Conservation (phyloP, 495 filamentous ascomycete species). For the Gamarada debralockiae region DNA sequence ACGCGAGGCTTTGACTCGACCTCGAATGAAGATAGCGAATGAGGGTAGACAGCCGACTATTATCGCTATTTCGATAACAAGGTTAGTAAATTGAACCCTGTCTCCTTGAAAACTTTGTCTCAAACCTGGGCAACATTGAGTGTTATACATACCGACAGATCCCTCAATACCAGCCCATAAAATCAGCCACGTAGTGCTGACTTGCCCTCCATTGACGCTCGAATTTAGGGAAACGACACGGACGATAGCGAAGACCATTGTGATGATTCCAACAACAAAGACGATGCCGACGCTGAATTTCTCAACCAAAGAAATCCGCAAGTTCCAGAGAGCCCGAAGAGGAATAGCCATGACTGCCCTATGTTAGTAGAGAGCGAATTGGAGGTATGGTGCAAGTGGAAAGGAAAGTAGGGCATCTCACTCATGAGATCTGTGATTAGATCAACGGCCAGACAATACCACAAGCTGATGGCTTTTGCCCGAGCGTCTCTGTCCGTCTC, state of each 20-base stretch:
- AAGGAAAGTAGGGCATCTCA: constrained; percentile 13
- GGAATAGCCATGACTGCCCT: constrained; percentile 24
- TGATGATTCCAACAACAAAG: constrained; percentile 23
- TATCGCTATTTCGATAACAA: constrained; percentile 18
- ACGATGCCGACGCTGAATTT: constrained; percentile 23
- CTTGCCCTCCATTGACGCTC: constrained; percentile 15
- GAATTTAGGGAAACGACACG: constrained; percentile 23
- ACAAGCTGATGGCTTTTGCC: constrained; percentile 36
- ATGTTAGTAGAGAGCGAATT: constrained; percentile 10
- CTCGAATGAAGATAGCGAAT: constrained; percentile 24
- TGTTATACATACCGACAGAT: constrained; percentile 9
- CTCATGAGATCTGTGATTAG: constrained; percentile 42
- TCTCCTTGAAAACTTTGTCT: too few relatives aligned
- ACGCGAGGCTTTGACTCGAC: constrained; percentile 9
- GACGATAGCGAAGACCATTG: constrained; percentile 22
- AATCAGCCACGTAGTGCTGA: constrained; percentile 23
- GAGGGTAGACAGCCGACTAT: constrained; percentile 26
- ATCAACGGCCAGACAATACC: constrained; percentile 38
- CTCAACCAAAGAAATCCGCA: constrained; percentile 13
- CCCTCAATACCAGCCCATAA: constrained; percentile 21
- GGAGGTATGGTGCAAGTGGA: too few relatives aligned
- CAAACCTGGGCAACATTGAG: not conserved
- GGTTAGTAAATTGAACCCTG: not conserved
- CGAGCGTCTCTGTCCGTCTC: constrained; percentile 27
- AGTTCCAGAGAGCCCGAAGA: constrained; percentile 18